Base-by-base conservation (phyloP, 75 land plant genomes). In the Selaginella moellendorffii region DNA sequence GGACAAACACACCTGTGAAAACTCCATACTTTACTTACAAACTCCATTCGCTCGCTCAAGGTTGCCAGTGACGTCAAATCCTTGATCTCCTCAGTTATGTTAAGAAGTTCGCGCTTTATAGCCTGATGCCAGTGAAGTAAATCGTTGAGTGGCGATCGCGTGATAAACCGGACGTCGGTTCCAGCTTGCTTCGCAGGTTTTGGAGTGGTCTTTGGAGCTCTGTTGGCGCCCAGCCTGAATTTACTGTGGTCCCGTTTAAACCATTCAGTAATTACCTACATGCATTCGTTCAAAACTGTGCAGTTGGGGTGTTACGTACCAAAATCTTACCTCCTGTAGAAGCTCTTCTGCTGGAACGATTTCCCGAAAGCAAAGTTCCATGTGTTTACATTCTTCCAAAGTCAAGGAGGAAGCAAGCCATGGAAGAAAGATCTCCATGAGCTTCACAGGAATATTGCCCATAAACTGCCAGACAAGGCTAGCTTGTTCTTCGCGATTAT, bases 1-100 rank as follows among this genome's bases (percentile, higher is more conserved):
- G n/a, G n/a, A n/a, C n/a, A n/a, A n/a, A n/a, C n/a, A n/a, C n/a
- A 85, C 95, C 95, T 85, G 72, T 88, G 86, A 73, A 79, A 88
- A 17, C 77, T 79, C 66, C 84, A 85, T 18, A 88, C 81, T 60
- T 88, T 83, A 19, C 83, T 80, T 65, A 88, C 68, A 62, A 85
- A 85, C 28, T 85, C 75, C 62, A 88, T 66, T 53, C 86, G 80
- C 54, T 69, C 68, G 42, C 76, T 76, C 53, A 88, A 76, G 17
- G 68, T 51, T 19, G 76, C 67, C 65, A 85, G 78, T 65, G 63
- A 71, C 60, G 63, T 78, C 81, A 14, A 88, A 75, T 52, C 69
- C 21, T 68, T 74, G 24, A 80, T 78, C n/a, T 73, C 79, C 46
- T 77, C 75, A 31, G 85, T 79, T 60, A 85, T 72, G 61, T 81